Conservation (phyloP, 768 basidiomycete species). For the Xerocomellus intermedius region DNA sequence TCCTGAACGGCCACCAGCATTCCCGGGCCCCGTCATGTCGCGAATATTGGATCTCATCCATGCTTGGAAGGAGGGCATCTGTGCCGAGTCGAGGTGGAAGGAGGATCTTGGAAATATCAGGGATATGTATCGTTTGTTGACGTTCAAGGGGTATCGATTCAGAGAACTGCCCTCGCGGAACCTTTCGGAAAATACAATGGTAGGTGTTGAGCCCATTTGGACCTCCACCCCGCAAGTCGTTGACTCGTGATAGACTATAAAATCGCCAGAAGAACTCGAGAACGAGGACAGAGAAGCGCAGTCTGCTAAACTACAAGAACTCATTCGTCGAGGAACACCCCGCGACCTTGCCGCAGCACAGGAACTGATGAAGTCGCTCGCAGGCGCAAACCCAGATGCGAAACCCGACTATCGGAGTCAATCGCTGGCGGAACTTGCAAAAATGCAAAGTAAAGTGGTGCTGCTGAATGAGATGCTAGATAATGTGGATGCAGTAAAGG, state of each 20-base stretch:
- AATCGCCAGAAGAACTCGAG: constrained; percentile 94
- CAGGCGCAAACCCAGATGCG: constrained; percentile 92
- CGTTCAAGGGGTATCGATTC: constrained; percentile 90
- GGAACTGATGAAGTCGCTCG: constrained; percentile 93
- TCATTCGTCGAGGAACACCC: constrained; percentile 93
- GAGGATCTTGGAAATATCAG: constrained; percentile 96
- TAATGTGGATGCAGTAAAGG: constrained; percentile 69
- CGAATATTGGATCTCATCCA: constrained; percentile 86
- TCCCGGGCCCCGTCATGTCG: constrained; percentile 93
- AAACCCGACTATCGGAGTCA: constrained; percentile 94
- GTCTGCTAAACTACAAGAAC: constrained; percentile 96
- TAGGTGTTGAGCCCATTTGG: not conserved
- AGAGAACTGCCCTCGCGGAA: constrained; percentile 43
- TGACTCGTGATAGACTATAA: constrained; percentile 65
- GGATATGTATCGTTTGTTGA: constrained; percentile 94
- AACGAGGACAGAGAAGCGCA: constrained; percentile 94
- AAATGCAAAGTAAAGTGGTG: constrained; percentile 92
- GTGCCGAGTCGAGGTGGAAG: constrained; percentile 65
- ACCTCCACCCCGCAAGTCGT: not conserved
- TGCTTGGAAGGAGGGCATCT: too few relatives aligned
- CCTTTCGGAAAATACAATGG: constrained; percentile 21
- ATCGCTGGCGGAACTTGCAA: constrained; percentile 85
- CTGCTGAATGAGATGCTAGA: constrained; percentile 97
- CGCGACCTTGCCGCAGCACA: constrained; percentile 94
- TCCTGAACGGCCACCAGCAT: constrained; percentile 94